Evolutionary conservation across 805 yeast species (phyloP).

Genomic region (Candida xyloterini): DNA sequence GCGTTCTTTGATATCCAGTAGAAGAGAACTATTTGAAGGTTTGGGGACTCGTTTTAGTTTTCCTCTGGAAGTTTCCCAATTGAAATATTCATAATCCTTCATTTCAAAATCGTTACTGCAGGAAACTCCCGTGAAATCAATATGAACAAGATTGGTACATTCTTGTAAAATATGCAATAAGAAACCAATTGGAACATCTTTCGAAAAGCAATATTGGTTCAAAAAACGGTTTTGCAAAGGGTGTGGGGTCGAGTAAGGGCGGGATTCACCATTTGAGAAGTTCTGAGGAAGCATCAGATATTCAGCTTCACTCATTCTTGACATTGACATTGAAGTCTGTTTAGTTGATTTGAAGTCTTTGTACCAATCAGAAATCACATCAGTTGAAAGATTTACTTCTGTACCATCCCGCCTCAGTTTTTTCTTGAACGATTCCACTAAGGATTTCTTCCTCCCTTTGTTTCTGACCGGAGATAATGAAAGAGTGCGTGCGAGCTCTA

Average conservation of each 20-base stretch:
- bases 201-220: conserved; percentile 59
- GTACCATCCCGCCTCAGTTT: conserved; percentile 13
- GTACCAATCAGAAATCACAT: conserved; percentile 12
- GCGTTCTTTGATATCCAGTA: conserved; percentile 29
- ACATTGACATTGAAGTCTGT: not conserved
- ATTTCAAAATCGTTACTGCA: conserved; percentile 67
- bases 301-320: conserved; percentile 1
- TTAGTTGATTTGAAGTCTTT: conserved; percentile 2
- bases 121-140: conserved; percentile 61
- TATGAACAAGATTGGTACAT: conserved; percentile 56
- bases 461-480: conserved; percentile 22
- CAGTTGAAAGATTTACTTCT: not conserved
- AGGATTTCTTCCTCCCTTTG: conserved; percentile 7
- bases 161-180: conserved; percentile 63
- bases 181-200: conserved; percentile 78
- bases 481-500: conserved; percentile 15
- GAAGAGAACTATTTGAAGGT: conserved; percentile 24
- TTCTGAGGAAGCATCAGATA: not conserved
- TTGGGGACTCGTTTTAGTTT: conserved; percentile 5
- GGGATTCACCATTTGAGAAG: not conserved
- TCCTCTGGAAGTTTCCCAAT: conserved; percentile 28
- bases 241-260: conserved; percentile 43
- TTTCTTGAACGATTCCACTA: conserved; percentile 18
- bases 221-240: conserved; percentile 63
- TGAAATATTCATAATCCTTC: conserved; percentile 36